Percentiles rank a stretch among this genome's conserved stretches.
These are phyloP conservation scores for Podospora fimiseda DNA, from an alignment of 495 filamentous ascomycete genomes.

Conservation along the genomic window DNA sequence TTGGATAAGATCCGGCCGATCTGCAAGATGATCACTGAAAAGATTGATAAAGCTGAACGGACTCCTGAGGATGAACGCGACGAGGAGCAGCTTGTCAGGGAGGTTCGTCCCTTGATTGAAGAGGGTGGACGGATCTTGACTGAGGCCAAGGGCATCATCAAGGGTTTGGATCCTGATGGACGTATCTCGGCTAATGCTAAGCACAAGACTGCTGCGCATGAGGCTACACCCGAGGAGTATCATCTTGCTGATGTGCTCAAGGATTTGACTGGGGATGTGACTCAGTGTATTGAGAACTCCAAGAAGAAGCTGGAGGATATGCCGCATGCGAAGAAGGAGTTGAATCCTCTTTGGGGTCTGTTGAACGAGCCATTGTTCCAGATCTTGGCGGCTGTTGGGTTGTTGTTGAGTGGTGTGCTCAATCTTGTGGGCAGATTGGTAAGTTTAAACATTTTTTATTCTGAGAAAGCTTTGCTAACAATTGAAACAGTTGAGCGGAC, in stretches of 20 bases:
- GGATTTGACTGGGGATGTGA: slow-evolving; percentile 57
- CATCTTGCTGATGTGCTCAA: slow-evolving; percentile 77
- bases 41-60: slow-evolving; percentile 71
- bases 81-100: slow-evolving; percentile 78
- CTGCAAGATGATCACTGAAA: slow-evolving; percentile 78
- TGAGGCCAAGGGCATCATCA: slow-evolving; percentile 85
- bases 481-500: slow-evolving; percentile 53
- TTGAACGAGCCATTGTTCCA: slow-evolving; percentile 83
- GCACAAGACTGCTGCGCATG: slow-evolving; percentile 68
- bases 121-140: slow-evolving; percentile 73
- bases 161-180: slow-evolving; percentile 85
- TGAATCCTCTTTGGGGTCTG: slow-evolving; percentile 82
- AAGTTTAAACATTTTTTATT: no score
- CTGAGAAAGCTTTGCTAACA: no score
- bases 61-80: slow-evolving; percentile 87
- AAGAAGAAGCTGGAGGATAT: slow-evolving; percentile 83
- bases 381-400: slow-evolving; percentile 84
- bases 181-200: slow-evolving; percentile 80
- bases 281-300: slow-evolving; percentile 75
- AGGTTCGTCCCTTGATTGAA: slow-evolving; percentile 82
- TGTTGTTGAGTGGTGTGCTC: slow-evolving; percentile 77
- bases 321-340: slow-evolving; percentile 89
- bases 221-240: slow-evolving; percentile 83
- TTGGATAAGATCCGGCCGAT: slow-evolving; percentile 79
- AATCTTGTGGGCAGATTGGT: slow-evolving; percentile 68